phyloP scores from a whole-genome alignment of 2,329 filamentous ascomycete genomes.

The Colletotrichum nymphaeae region DNA sequence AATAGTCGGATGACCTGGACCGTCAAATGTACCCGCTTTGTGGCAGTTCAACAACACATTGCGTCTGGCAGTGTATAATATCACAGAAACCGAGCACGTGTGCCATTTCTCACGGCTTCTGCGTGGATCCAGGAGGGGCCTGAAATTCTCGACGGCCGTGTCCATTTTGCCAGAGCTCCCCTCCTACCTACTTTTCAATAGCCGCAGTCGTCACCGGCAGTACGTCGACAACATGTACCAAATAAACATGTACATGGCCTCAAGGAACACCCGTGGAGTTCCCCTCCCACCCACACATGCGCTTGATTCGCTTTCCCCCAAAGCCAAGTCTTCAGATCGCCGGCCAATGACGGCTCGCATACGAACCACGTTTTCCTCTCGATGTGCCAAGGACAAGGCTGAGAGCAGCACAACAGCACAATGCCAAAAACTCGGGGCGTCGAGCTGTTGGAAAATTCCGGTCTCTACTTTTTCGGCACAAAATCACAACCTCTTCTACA shows the following conservation, averaged over 20 bases:
- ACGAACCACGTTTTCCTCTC: slow-evolving; percentile 40
- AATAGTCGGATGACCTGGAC: slow-evolving; percentile 9
- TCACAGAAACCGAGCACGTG: slow-evolving; percentile 23
- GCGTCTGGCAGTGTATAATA: not conserved
- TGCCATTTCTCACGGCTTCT: slow-evolving; percentile 1
- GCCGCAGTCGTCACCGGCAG: not conserved
- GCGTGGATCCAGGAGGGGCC: not conserved
- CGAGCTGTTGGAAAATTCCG: not conserved
- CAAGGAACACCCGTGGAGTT: slow-evolving; percentile 28
- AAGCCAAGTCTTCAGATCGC: slow-evolving; percentile 33
- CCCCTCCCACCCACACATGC: not conserved
- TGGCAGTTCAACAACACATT: not conserved
- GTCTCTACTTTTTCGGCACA: not conserved
- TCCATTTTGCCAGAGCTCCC: not conserved
- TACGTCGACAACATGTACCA: not conserved
- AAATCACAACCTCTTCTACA: not conserved
- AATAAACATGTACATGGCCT: slow-evolving; percentile 5
- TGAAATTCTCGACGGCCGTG: not conserved
- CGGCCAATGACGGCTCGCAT: slow-evolving; percentile 36
- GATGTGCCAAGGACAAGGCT: slow-evolving; percentile 41
- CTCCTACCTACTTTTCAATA: not conserved
- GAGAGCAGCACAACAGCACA: slow-evolving; percentile 30
- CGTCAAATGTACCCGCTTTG: not conserved
- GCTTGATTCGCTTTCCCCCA: slow-evolving; percentile 6
- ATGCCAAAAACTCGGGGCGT: not conserved